Base-by-base conservation (phyloP, 2,329 filamentous ascomycete genomes). In the Aspergillus versicolor region DNA sequence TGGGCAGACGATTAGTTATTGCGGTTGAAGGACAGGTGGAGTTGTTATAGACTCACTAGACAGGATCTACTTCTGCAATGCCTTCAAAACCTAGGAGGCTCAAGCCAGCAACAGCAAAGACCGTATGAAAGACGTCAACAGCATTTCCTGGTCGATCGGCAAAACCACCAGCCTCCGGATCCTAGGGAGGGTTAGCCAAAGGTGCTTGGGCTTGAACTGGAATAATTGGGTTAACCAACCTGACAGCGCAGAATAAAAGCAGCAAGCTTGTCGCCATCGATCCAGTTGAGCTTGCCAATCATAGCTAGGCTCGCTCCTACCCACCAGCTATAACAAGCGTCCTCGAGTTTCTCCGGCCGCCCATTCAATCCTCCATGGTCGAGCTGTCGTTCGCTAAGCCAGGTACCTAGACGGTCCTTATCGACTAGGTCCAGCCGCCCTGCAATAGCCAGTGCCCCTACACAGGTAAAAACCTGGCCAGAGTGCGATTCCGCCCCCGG, bases 291-390 rank as follows among this genome's bases (percentile, higher is more conserved):
- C 54, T 88, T 87, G 53, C 84, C 87, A 64, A 99, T 90, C 82
- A 97, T 97, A 45, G 89, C 88, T 64, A 99, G 78, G 72, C 92
- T 96, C 70, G 90, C 93, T 69, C 93, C 79, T 44, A 97, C 94
- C 94, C 94, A 99, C 94, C 94, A 99, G 73, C 91, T 96, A 77
- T 99, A 99, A 78, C 94, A 99, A 13, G 96, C 93, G 73, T 99
- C 94, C 72, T 96, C 93, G 61, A 90, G 79, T 79, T 99, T 99
- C 77, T 97, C 94, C 0, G 94, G 94, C 48, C 94, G 84, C 3
- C 94, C 94, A 71, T 99, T 99, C 50, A 99, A 79, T 0, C 94
- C 94, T 30, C 94, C 94, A 47, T 88, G 88, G 9, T 90, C 84
- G 27, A 96, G 81, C 73, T 99, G 94, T 61, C 94, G 84, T 76